Base-by-base conservation (phyloP, 2,329 filamentous ascomycete genomes). In the Verticillium dahliae region DNA sequence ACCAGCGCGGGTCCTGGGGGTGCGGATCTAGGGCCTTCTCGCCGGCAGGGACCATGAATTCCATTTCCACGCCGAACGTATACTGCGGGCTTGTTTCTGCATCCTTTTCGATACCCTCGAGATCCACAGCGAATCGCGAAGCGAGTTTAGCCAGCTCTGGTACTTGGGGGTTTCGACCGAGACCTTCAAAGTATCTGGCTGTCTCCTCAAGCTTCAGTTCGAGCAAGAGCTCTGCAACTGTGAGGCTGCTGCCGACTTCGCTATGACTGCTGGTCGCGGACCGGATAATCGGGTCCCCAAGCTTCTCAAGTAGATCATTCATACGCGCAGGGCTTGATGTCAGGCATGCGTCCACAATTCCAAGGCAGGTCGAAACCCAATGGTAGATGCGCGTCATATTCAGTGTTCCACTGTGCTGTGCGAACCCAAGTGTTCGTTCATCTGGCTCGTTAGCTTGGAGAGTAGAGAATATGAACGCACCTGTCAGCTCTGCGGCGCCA, bases 21-120 rank as follows among this genome's bases (percentile, higher is more conserved):
- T 6, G 15, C 4, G 41, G 57, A 15, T 59, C 55, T 9, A 33
- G 33, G 15, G 10, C n/a, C 15, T 18, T 27, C 1, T 55, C 39
- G 3, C 10, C 14, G 22, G 61, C 62, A 1, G 62, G 59, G 3
- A 61, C 11, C 18, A 64, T 31, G 18, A 62, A 62, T 18, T 64
- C 62, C 11, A 62, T 18, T n/a, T 64, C 62, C 27, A 62, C 13
- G 31, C 62, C 62, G n/a, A 62, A 64, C 9, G 62, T 61, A 34
- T 61, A 62, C 0, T 59, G 62, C 27, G 6, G 59, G 37, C 1
- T 61, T 15, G 18, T 37, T 31, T 14, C 37, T 22, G 1, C 56
- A 18, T 60, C 33, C 31, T n/a, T 34, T 11, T 34, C 27, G 2
- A 56, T 15, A 5, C 13, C 39, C 2, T 31, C 39, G 18, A 64